Conservation (phyloP, 108 stramenopile genomes). For the Cyclotella choctawhatcheeana region DNA sequence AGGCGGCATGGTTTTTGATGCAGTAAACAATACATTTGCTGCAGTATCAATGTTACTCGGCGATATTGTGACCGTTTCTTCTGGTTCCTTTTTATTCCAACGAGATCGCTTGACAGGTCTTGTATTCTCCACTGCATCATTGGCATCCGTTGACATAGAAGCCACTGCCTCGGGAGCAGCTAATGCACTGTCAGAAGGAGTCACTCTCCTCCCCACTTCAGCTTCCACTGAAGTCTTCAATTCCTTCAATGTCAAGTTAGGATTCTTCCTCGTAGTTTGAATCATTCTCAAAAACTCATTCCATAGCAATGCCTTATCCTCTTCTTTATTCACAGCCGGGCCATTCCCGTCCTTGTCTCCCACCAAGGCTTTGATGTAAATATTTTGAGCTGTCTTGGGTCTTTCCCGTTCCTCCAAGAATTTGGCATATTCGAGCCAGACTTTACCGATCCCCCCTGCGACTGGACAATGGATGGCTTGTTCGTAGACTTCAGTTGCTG, state of each 20-base stretch:
- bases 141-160: background rate
- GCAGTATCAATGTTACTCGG: slow-evolving; percentile 66
- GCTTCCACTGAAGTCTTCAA: slow-evolving; percentile 67
- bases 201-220: slow-evolving; percentile 50
- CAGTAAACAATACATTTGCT: slow-evolving; percentile 49
- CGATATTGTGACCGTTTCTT: slow-evolving; percentile 61
- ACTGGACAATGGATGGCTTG: slow-evolving; percentile 76
- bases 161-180: slow-evolving; percentile 2
- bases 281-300: slow-evolving; percentile 84
- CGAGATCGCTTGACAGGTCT: slow-evolving; percentile 66
- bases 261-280: slow-evolving; percentile 61
- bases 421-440: slow-evolving; percentile 82
- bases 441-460: slow-evolving; percentile 61
- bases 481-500: slow-evolving; percentile 86
- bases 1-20: slow-evolving; percentile 67
- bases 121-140: slow-evolving; percentile 5
- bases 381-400: slow-evolving; percentile 70
- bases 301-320: slow-evolving; percentile 78
- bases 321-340: slow-evolving; percentile 60
- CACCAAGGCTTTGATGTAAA: slow-evolving; percentile 79
- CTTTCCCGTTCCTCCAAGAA: slow-evolving; percentile 79
- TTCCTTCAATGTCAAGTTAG: slow-evolving; percentile 65
- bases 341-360: slow-evolving; percentile 47
- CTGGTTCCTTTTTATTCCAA: slow-evolving; percentile 40
- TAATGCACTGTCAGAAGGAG: background rate